phyloP scores from a whole-genome alignment of 495 filamentous ascomycete genomes.

The Clavariopsis aquatica region DNA sequence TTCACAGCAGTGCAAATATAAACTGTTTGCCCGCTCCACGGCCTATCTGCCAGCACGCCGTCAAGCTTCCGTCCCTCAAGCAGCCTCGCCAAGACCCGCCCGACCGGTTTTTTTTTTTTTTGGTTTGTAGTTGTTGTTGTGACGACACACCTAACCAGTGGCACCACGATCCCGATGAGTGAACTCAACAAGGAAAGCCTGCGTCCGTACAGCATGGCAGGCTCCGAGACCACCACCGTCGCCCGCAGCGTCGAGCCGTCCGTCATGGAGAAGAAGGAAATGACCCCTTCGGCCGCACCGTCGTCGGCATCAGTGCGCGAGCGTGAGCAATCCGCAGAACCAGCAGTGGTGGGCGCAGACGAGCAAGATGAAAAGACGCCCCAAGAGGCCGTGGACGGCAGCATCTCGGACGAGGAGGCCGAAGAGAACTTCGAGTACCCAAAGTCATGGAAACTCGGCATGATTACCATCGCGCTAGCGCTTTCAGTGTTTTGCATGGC shows the following conservation, averaged over 20 bases:
- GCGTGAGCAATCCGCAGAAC: slow-evolving; percentile 9
- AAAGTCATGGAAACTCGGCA: slow-evolving; percentile 49
- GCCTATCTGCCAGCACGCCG: background rate
- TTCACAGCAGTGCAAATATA: background rate
- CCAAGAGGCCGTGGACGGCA: slow-evolving; percentile 11
- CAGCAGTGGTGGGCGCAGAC: background rate
- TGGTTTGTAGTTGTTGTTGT: too few species aligned
- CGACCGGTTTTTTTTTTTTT: background rate
- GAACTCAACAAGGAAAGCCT: slow-evolving; percentile 17
- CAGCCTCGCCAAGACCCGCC: background rate
- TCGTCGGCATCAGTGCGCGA: slow-evolving; percentile 9
- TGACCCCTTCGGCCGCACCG: slow-evolving; percentile 1
- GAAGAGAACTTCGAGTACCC: slow-evolving; percentile 53
- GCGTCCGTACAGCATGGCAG: slow-evolving; percentile 30
- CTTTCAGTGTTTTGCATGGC: slow-evolving; percentile 68
- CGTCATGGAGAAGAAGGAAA: slow-evolving; percentile 30
- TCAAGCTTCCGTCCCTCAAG: background rate
- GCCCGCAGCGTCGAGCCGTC: slow-evolving; percentile 29
- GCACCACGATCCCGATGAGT: slow-evolving; percentile 11
- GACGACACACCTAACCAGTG: too few species aligned
- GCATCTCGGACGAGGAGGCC: slow-evolving; percentile 42
- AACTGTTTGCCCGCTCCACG: background rate
- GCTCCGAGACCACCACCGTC: slow-evolving; percentile 29
- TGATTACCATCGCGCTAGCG: slow-evolving; percentile 63
- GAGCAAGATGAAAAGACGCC: slow-evolving; percentile 6